phyloP scores from a whole-genome alignment of 1,284 basidiomycete genomes.

The Tetrapyrgos nigripes region DNA sequence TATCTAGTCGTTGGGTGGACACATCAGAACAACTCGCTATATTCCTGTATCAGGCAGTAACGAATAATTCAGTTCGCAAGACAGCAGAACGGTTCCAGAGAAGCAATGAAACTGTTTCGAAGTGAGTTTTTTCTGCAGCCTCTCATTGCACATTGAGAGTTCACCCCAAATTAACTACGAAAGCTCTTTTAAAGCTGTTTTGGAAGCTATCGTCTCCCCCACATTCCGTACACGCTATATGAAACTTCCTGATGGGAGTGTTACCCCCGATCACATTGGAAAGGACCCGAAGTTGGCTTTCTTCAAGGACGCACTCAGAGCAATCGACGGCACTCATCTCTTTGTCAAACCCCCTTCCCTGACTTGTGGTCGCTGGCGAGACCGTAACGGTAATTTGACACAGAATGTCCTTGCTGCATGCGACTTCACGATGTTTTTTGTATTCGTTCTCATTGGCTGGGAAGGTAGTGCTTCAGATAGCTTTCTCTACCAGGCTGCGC shows the following conservation, averaged over 20 bases:
- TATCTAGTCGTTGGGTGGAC: constrained; percentile 5
- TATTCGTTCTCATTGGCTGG: constrained; percentile 27
- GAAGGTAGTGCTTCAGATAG: constrained; percentile 27
- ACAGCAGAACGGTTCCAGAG: constrained; percentile 1
- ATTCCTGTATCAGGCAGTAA: neutral
- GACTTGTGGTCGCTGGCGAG: neutral
- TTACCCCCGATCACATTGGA: constrained; percentile 10
- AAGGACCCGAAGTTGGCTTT: constrained; percentile 28
- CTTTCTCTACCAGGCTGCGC: constrained; percentile 25
- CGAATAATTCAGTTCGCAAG: neutral
- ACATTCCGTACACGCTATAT: constrained; percentile 4
- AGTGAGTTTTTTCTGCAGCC: constrained; percentile 11
- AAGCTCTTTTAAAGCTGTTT: neutral
- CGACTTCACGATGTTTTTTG: constrained; percentile 21
- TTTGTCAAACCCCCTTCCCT: constrained; percentile 4
- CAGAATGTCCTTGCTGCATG: constrained; percentile 17
- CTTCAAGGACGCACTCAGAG: constrained; percentile 30
- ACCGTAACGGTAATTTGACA: constrained; percentile 19
- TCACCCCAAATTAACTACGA: neutral
- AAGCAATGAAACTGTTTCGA: constrained; percentile 2
- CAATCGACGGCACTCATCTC: constrained; percentile 29
- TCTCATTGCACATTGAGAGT: neutral
- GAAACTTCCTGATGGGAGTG: constrained; percentile 1
- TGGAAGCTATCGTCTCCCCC: neutral
- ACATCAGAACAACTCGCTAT: neutral